Evolutionary conservation across 805 yeast species (phyloP), one percentile per base, ranked within the genome.

Genomic region (Kluyveromyces siamensis): DNA sequence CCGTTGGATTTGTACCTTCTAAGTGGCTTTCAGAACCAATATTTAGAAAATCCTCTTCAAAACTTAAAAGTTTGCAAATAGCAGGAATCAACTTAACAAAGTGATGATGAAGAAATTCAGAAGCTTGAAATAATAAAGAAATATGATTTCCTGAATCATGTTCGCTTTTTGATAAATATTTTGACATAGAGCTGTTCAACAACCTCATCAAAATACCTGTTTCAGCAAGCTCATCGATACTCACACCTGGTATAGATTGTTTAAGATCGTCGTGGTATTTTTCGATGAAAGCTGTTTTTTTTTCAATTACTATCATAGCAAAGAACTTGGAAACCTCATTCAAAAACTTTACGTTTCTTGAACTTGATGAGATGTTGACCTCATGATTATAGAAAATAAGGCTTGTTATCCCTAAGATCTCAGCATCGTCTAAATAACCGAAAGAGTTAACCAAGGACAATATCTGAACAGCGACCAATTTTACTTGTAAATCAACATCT

Each of bases 351-450:
- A 62, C 59, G 46, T 58, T 62, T 41, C 62, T 67, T 41, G 66
- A 60, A n/a, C 55, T 60, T 46, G 59, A 65, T 2, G 64, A 51
- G 9, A 61, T 55, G 27, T 62, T 58, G 56, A 65, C 49, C 53
- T 66, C 50, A 43, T 68, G 71, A 48, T 65, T 65, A 17, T 58
- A 61, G 50, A 72, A 75, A n/a, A 73, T 61, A 40, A 79, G 61
- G 21, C 74, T 67, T n/a, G 72, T 56, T 8, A 81, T 57, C 36
- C 59, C 53, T n/a, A 70, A 55, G 37, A 75, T 65, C 50, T 84
- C 88, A 2, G 70, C 72, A 21, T 79, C 80, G 40, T 79, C 84
- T 37, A 89, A 64, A 55, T 80, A 83, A 0, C 90, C 91, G 18
- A 77, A 64, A 38, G 73, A 72, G 11, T 76, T 68, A 11, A 87